Base-by-base conservation (phyloP, 2,329 filamentous ascomycete genomes). In the Ophiostoma quercus region DNA sequence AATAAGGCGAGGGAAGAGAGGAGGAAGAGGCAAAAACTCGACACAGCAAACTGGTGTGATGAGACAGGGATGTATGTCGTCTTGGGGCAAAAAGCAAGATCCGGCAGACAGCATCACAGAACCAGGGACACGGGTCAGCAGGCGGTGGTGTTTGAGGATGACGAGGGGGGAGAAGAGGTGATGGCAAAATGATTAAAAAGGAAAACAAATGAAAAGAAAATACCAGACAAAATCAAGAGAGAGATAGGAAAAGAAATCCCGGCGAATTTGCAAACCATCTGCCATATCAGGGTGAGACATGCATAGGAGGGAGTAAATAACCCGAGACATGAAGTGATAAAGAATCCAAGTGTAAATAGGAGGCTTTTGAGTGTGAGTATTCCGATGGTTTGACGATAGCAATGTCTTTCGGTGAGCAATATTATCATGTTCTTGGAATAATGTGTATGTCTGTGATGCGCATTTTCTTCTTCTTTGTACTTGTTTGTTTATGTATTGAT, bases 251-350 rank as follows among this genome's bases (percentile, higher is more conserved):
- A n/a, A 47, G 43, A 47, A 19, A 22, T 25, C 16, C 3, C 51
- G 11, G 51, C 22, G 51, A 57, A 57, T 57, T 57, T 57, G 22
- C 51, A 57, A 57, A 25, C n/a, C 51, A 34, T 34, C 34, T 34
- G 34, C 34, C 51, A 57, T 57, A 57, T 29, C 51, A 47, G 12
- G 11, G 51, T 57, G 51, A 57, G 51, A 57, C 51, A 57, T 57
- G 22, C 51, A 25, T 57, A 25, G 4, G 51, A 57, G 51, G 51
- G 22, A 25, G 22, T 29, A 57, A 57, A 14, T 12, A 14, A 25
- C 51, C 51, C 51, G 22, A 57, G 51, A 57, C 51, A 57, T 25
- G 51, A 57, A 57, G 51, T 25, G 51, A 57, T 57, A 57, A 57
- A 57, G 51, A 57, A 57, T 57, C 8, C 22, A 57, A 57, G 22